Conservation (phyloP, 2,329 filamentous ascomycete species). For the Trichoderma afroharzianum region DNA sequence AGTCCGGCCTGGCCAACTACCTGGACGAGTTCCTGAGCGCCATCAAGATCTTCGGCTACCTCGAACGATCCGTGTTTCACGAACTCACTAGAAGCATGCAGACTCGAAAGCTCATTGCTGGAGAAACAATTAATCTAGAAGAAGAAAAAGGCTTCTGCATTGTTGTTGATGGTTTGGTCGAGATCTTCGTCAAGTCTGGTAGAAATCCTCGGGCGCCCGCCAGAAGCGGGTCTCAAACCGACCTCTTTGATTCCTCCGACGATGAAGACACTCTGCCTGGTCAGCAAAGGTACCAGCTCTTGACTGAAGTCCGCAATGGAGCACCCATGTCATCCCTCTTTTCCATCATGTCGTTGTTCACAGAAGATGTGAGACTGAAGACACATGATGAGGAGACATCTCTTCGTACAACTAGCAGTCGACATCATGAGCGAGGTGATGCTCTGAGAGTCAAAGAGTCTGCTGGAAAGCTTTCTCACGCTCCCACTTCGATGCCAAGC, state of each 20-base stretch:
- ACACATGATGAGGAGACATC: conserved; percentile 58
- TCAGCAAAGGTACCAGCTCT: conserved; percentile 84
- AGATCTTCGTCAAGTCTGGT: conserved; percentile 96
- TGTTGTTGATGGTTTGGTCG: conserved; percentile 91
- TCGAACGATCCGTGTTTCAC: conserved; percentile 95
- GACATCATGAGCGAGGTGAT: conserved; percentile 30
- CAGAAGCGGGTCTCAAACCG: conserved; percentile 22
- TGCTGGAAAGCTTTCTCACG: conserved; percentile 14
- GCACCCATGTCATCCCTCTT: conserved; percentile 98
- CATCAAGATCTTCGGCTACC: conserved; percentile 97
- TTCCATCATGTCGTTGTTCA: conserved; percentile 94
- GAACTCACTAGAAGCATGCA: conserved; percentile 98
- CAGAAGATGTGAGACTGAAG: conserved; percentile 82
- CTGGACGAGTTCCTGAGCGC: conserved; percentile 96
- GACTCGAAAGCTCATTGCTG: conserved; percentile 90
- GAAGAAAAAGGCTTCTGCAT: conserved; percentile 98
- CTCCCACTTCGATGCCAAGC: conserved; percentile 33
- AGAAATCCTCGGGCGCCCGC: conserved; percentile 43
- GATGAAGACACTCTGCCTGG: conserved; percentile 67
- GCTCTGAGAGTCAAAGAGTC: conserved; percentile 26
- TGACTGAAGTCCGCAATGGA: conserved; percentile 96
- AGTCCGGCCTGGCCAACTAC: conserved; percentile 91
- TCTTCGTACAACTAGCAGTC: conserved; percentile 23
- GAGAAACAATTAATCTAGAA: conserved; percentile 90
- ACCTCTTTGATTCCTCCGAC: conserved; percentile 44